Conservation (phyloP, 2,329 filamentous ascomycete species). For the Rutstroemia sp. region DNA sequence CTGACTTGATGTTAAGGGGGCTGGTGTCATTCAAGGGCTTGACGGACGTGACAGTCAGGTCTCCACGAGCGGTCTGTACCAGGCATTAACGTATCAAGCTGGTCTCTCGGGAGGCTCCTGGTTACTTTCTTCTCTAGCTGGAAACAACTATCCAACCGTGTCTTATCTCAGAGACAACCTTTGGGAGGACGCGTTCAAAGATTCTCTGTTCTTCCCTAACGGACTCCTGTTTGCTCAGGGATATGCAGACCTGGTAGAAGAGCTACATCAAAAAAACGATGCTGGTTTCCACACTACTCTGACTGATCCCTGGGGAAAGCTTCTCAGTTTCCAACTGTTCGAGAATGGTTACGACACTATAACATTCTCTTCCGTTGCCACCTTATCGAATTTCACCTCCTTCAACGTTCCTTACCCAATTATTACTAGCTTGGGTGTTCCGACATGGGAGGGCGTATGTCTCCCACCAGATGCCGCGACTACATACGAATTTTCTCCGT, state of each 20-base stretch:
- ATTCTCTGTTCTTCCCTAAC: conserved; percentile 32
- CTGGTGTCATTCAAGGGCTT: conserved; percentile 26
- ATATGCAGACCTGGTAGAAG: conserved; percentile 13
- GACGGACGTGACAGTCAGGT: conserved; percentile 36
- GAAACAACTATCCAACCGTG: conserved; percentile 40
- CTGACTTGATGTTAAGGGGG: conserved; percentile 12
- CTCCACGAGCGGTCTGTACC: conserved; percentile 36
- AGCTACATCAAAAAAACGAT: conserved; percentile 25
- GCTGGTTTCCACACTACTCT: conserved; percentile 23
- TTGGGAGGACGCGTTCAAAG: conserved; percentile 35
- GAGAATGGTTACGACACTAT: conserved; percentile 8
- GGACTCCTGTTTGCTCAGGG: conserved; percentile 28
- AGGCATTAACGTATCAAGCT: conserved; percentile 38
- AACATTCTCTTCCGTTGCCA: conserved; percentile 23
- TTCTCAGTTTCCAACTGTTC: conserved; percentile 21
- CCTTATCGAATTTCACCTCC: conserved; percentile 33
- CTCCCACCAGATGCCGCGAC: conserved; percentile 42
- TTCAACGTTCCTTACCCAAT: conserved; percentile 38
- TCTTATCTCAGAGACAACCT: conserved; percentile 32
- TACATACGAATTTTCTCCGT: conserved; percentile 58
- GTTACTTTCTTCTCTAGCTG: conserved; percentile 38
- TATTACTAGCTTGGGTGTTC: conserved; percentile 35
- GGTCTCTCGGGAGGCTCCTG: conserved; percentile 40
- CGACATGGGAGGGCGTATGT: conserved; percentile 33
- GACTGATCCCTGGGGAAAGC: conserved; percentile 20